Evolutionary conservation across 2,329 filamentous ascomycete species (phyloP), one percentile per base, ranked within the genome.

Genomic region (Monilinia vaccinii-corymbosi): DNA sequence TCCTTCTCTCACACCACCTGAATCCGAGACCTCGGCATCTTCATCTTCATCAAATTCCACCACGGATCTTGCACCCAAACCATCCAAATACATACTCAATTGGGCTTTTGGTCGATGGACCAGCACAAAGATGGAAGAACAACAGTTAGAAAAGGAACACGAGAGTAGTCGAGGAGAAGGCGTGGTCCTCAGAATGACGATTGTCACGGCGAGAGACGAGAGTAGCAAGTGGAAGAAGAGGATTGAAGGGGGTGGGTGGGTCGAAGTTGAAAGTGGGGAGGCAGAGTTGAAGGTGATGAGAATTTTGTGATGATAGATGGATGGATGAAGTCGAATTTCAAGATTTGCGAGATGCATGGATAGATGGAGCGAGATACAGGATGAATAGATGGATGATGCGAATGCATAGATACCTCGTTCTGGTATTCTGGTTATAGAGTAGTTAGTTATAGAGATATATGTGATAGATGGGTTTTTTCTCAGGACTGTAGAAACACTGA

Each of bases 91-190:
- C 71, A 96, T 99, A 48, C 81, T 99, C 62, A 99, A 99, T 73
- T 99, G 94, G 94, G 94, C 94, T 0, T 99, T 99, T 75, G 91
- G 91, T 0, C 82, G 94, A 34, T 99, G 94, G 93, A 96, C 85
- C 0, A 96, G 93, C 70, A 95, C 91, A 1, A 79, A 82, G 7
- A 75, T 85, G 5, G 45, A 57, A 38, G 70, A 80, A 4, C 70
- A 72, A 0, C 45, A 56, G 34, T 69, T 70, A 1, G 70, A 71
- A 1, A 70, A 69, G 11, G 81, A 86, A 71, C 81, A 85, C 70
- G 72, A 78, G 64, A 79, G 83, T 40, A 81, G 81, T 68, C 74
- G 77, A 40, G 76, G 86, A 50, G 36, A 40, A 52, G 36, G 50
- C 1, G 73, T 78, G 1, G 74, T 79, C 18, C 72, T 91, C 65